Percentiles rank a stretch among this genome's conserved stretches.
These are phyloP conservation scores for Helotiales sp. DNA, from an alignment of 2,329 filamentous ascomycete species.

Conservation along the genomic window DNA sequence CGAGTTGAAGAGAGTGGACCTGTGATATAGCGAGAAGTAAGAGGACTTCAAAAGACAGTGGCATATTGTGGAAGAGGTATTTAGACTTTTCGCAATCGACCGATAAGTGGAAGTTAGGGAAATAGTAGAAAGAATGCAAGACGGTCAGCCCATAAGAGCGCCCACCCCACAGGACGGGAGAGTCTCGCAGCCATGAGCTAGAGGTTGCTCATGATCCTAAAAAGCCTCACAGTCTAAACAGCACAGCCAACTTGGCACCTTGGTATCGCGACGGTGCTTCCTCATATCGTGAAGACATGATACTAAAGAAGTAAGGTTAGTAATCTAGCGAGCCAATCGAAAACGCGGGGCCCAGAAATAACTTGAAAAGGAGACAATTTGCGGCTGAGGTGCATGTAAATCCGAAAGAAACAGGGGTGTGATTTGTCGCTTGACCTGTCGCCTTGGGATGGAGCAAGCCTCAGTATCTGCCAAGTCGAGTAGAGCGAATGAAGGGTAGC, in stretches of 20 bases:
- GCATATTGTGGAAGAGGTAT: neutral
- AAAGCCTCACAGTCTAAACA: no score
- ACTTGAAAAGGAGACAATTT: neutral
- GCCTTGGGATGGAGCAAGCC: neutral
- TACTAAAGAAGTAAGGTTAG: neutral
- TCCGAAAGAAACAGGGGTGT: slow-evolving; percentile 9
- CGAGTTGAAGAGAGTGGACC: neutral
- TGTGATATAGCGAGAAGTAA: neutral
- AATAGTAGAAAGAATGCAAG: neutral
- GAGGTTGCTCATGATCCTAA: no score
- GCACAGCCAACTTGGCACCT: no score
- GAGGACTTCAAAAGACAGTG: neutral
- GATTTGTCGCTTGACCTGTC: slow-evolving; percentile 9
- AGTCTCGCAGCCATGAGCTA: no score
- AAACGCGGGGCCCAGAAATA: neutral
- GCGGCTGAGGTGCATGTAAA: slow-evolving; percentile 3
- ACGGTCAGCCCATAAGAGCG: no score
- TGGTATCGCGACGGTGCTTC: no score
- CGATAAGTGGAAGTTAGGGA: neutral
- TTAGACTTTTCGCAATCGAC: no score
- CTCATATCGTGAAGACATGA: neutral
- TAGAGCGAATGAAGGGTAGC: neutral
- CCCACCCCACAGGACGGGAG: no score
- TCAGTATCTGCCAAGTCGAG: slow-evolving; percentile 1
- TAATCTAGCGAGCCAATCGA: neutral